Conservation (phyloP, 1,139 yeast species). For the Pichia sp. region DNA sequence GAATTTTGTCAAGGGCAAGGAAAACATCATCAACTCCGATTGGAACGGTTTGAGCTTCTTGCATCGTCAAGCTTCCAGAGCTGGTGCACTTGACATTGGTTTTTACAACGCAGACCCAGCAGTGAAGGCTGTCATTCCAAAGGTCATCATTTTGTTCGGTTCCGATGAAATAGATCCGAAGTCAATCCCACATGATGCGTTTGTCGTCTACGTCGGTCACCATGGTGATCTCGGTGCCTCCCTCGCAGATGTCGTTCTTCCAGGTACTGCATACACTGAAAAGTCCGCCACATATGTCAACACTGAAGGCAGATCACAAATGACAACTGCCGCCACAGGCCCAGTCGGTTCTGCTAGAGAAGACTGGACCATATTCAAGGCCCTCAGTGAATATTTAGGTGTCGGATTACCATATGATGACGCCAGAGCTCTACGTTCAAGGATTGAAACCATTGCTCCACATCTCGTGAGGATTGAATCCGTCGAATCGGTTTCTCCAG, state of each 20-base stretch:
- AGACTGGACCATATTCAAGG: conserved; percentile 88
- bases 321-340: conserved; percentile 81
- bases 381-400: conserved; percentile 73
- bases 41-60: conserved; percentile 84
- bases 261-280: conserved; percentile 88
- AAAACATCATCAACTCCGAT: conserved; percentile 61
- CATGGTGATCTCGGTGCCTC: conserved; percentile 92
- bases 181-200: conserved; percentile 79
- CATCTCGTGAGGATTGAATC: conserved; percentile 74
- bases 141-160: conserved; percentile 75
- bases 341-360: conserved; percentile 93
- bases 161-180: conserved; percentile 74
- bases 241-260: conserved; percentile 80
- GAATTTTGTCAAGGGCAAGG: conserved; percentile 55
- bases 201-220: conserved; percentile 88
- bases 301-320: conserved; percentile 87
- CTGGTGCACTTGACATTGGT: conserved; percentile 83
- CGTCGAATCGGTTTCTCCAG: conserved; percentile 62
- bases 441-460: conserved; percentile 79
- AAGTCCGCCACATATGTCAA: conserved; percentile 84
- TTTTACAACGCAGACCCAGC: conserved; percentile 54
- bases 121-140: conserved; percentile 53
- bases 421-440: conserved; percentile 60
- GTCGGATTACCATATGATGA: conserved; percentile 77
- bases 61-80: conserved; percentile 84